phyloP scores from a whole-genome alignment of 129 eudicot genomes.

The Glebionis coronaria region DNA sequence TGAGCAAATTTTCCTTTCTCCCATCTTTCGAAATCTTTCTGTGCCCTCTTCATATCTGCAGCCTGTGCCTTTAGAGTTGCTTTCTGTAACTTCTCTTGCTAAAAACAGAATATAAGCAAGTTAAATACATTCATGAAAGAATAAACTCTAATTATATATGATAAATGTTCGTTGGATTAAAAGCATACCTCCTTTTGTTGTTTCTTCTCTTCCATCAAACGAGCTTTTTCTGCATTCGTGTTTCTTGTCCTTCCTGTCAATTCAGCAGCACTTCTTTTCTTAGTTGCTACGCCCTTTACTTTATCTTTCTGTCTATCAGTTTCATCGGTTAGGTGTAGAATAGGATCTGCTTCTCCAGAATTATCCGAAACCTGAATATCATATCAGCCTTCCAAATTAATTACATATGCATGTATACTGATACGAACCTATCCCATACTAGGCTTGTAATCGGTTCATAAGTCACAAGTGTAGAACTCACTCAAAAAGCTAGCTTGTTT shows the following conservation, averaged over 20 bases:
- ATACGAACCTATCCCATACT: too few relatives aligned
- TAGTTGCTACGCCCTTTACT: conserved; percentile 21
- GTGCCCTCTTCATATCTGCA: conserved; percentile 56
- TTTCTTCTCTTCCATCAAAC: conserved; percentile 62
- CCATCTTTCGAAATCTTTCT: conserved; percentile 77
- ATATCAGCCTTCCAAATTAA: too few relatives aligned
- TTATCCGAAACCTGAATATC: conserved; percentile 30
- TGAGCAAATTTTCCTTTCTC: conserved; percentile 75
- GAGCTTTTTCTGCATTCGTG: conserved; percentile 65
- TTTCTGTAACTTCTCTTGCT: conserved; percentile 72
- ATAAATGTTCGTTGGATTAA: too few relatives aligned
- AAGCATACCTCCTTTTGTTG: conserved; percentile 69
- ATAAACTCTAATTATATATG: too few relatives aligned
- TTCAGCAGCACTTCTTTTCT: too few relatives aligned
- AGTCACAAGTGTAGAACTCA: too few relatives aligned
- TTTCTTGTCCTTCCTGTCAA: conserved; percentile 31
- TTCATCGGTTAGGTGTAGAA: conserved; percentile 21
- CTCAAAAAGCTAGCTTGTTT: too few relatives aligned
- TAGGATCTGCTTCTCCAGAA: conserved; percentile 35
- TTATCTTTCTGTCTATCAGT: conserved; percentile 23
- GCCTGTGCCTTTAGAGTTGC: conserved; percentile 80
- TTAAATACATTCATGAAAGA: too few relatives aligned
- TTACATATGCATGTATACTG: too few relatives aligned
- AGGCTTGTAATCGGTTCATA: too few relatives aligned
- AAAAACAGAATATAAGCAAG: too few relatives aligned